A percentile compares a stretch with the other conserved stretches of the same genome.
Evolutionary conservation across 768 basidiomycete species (phyloP).

Genomic region (Suillus sp.): DNA sequence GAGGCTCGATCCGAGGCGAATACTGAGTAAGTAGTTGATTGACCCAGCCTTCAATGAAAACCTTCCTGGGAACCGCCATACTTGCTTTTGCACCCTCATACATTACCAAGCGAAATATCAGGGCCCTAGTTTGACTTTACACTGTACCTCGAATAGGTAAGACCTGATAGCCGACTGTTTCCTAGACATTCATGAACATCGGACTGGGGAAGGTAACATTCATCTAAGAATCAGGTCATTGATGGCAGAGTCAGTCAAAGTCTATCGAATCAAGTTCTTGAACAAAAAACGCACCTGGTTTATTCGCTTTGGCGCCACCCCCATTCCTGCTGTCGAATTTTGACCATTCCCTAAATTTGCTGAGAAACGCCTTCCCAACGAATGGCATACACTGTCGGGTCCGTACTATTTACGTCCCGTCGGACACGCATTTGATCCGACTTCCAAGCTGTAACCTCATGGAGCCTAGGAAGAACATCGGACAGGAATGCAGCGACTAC

Average conservation of each 20-base stretch:
- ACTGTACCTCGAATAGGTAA: not conserved
- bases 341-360: not conserved
- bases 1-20: not conserved
- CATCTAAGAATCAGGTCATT: not conserved
- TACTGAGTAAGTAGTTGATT: not conserved
- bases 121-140: not conserved
- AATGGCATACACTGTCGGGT: not conserved
- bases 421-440: constrained; percentile 3
- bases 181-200: not conserved
- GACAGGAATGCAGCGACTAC: constrained; percentile 4
- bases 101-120: not conserved
- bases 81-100: not conserved
- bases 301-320: not conserved
- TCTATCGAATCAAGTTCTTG: not conserved
- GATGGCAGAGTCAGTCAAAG: not conserved
- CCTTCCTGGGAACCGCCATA: not conserved
- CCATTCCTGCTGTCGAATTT: not conserved
- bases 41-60: not conserved
- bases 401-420: not conserved
- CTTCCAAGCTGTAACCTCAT: constrained; percentile 1
- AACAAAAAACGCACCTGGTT: not conserved
- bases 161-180: not conserved
- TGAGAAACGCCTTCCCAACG: constrained; percentile 6
- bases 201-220: not conserved
- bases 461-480: constrained; percentile 1